These are phyloP conservation scores for Tricholoma matsutake DNA, from an alignment of 768 basidiomycete species.

Conservation along the genomic window DNA sequence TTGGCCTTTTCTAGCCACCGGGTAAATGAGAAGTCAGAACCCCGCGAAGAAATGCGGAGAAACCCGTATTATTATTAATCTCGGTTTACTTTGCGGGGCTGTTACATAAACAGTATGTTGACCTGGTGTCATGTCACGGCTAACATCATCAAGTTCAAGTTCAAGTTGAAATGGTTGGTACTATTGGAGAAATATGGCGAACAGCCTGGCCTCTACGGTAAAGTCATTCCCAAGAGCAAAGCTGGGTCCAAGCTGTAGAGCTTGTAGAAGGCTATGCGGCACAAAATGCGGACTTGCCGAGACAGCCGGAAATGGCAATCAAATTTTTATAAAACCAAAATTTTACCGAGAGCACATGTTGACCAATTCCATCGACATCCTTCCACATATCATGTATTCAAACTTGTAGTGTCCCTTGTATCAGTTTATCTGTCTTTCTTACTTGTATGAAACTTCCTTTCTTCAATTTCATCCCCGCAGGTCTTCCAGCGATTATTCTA, in stretches of 20 bases:
- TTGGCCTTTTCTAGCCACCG: too few relatives aligned
- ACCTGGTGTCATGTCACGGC: too few relatives aligned
- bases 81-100: too few relatives aligned
- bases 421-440: slow-evolving; percentile 9
- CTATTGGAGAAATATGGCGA: too few relatives aligned
- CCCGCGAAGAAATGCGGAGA: too few relatives aligned
- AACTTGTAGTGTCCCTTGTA: slow-evolving; percentile 14
- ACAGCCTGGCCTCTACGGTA: neutral
- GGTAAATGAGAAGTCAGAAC: too few relatives aligned
- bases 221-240: neutral
- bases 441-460: slow-evolving; percentile 17
- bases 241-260: neutral
- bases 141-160: too few relatives aligned
- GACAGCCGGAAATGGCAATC: slow-evolving; percentile 19
- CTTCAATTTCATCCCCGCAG: slow-evolving; percentile 7
- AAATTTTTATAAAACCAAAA: slow-evolving; percentile 17
- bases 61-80: too few relatives aligned
- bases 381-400: slow-evolving; percentile 23
- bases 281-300: neutral
- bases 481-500: slow-evolving; percentile 8
- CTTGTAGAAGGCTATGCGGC: too few relatives aligned
- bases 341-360: slow-evolving; percentile 19
- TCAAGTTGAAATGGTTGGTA: too few relatives aligned
- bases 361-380: slow-evolving; percentile 15
- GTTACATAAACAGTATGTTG: too few relatives aligned